phyloP scores from a whole-genome alignment of 2,329 filamentous ascomycete species.

The Sporothrix inflata region DNA sequence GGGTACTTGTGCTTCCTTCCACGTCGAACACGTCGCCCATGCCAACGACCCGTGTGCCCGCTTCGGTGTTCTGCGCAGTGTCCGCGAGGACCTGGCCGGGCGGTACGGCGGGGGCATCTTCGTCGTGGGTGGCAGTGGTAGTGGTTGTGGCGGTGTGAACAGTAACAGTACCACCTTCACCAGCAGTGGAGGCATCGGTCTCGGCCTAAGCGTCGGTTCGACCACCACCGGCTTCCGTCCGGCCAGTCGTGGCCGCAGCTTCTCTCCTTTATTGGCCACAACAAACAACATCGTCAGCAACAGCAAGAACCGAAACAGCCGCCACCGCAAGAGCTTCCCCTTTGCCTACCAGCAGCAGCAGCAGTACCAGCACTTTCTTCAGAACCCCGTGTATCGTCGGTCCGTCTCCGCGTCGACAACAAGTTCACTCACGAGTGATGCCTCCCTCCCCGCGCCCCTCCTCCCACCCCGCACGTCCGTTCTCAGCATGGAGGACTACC shows the following conservation, averaged over 20 bases:
- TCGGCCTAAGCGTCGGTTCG: background rate
- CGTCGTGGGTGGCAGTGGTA: constrained; percentile 38
- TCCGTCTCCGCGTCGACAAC: constrained; percentile 23
- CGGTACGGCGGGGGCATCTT: constrained; percentile 48
- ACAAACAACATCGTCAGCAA: background rate
- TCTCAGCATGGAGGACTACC: constrained; percentile 43
- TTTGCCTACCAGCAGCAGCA: constrained; percentile 12
- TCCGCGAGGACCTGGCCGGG: constrained; percentile 43
- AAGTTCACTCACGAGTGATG: background rate
- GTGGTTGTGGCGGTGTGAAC: background rate
- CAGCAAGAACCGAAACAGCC: background rate
- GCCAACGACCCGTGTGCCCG: constrained; percentile 45
- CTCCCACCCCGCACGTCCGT: constrained; percentile 21
- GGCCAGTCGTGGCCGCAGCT: background rate
- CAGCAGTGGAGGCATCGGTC: background rate
- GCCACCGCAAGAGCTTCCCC: constrained; percentile 26
- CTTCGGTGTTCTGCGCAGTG: constrained; percentile 44
- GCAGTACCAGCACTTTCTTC: background rate
- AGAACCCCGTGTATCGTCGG: background rate
- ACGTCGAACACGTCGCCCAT: constrained; percentile 46
- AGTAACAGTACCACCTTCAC: background rate
- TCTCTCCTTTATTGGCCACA: background rate
- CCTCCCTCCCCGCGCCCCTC: background rate
- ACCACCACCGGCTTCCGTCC: background rate
- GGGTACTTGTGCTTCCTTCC: constrained; percentile 30